phyloP scores from a whole-genome alignment of 257 asterid genomes.

The Plantago major region DNA sequence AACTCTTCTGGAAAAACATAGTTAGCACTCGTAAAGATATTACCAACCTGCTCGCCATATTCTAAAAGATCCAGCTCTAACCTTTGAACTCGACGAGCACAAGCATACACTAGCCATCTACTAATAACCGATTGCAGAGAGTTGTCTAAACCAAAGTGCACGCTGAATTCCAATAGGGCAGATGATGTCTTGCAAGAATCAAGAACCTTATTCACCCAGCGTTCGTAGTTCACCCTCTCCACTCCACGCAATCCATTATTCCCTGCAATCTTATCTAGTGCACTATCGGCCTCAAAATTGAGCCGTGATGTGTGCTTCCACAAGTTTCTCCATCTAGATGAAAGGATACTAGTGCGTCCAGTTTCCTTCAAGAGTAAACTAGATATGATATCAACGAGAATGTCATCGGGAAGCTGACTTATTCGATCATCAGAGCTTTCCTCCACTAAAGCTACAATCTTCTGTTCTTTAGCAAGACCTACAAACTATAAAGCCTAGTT shows the following conservation, averaged over 20 bases:
- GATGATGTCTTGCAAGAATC: not conserved
- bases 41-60: too few relatives aligned
- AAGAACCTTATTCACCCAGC: not conserved
- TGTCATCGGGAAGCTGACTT: slow-evolving; percentile 11
- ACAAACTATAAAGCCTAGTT: too few relatives aligned
- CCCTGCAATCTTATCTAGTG: not conserved
- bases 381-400: slow-evolving; percentile 11
- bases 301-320: slow-evolving; percentile 6
- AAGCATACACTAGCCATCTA: not conserved
- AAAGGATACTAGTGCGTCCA: slow-evolving; percentile 12
- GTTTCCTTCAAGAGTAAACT: slow-evolving; percentile 11
- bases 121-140: not conserved
- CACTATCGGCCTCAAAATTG: not conserved
- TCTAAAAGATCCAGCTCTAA: not conserved
- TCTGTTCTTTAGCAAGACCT: too few relatives aligned
- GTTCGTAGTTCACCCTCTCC: not conserved
- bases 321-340: slow-evolving; percentile 13
- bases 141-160: not conserved
- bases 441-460: too few relatives aligned
- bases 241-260: accelerated
- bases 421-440: not conserved
- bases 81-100: not conserved
- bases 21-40: too few relatives aligned
- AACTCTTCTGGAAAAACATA: not conserved
- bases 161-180: not conserved